Evolutionary conservation across 208 protist genomes (phyloP).

Genomic region (Leishmania tropica): DNA sequence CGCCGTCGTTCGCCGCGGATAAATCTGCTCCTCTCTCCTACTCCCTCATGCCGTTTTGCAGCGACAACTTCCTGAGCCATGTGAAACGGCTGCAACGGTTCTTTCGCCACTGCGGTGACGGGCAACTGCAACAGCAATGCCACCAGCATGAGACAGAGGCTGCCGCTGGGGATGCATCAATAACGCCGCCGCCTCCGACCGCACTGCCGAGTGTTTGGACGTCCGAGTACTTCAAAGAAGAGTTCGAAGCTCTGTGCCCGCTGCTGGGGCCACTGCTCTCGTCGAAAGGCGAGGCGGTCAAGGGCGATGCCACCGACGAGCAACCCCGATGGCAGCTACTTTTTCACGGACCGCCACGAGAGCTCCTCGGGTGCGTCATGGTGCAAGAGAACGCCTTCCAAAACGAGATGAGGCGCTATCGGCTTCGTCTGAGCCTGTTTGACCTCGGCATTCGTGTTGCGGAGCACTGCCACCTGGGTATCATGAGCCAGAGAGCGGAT

Average conservation of each 20-base stretch:
- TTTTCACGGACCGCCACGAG: slow-evolving; percentile 51
- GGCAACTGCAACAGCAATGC: background rate
- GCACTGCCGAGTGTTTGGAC: slow-evolving; percentile 5
- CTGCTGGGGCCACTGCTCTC: slow-evolving; percentile 26
- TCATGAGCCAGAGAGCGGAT: slow-evolving; percentile 76
- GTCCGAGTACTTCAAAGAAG: slow-evolving; percentile 23
- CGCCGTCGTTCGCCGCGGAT: background rate
- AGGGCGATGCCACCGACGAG: slow-evolving; percentile 1
- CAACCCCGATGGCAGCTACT: slow-evolving; percentile 29
- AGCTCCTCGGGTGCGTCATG: slow-evolving; percentile 82
- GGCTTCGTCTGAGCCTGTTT: slow-evolving; percentile 80
- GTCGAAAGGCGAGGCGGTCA: slow-evolving; percentile 11
- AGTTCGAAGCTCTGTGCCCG: slow-evolving; percentile 27
- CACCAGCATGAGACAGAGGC: background rate
- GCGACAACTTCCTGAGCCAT: slow-evolving; percentile 54
- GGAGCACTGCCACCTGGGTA: slow-evolving; percentile 86
- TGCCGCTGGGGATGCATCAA: background rate
- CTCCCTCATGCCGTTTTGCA: slow-evolving; percentile 65
- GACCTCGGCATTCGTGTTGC: slow-evolving; percentile 83
- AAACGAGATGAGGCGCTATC: slow-evolving; percentile 84
- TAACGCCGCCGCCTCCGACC: background rate
- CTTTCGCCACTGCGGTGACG: slow-evolving; percentile 67
- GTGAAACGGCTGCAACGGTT: slow-evolving; percentile 70
- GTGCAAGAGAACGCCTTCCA: slow-evolving; percentile 87
- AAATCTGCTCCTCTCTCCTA: slow-evolving; percentile 51